Conservation (phyloP, 192 early-diverging fungal species). For the Gaertneriomyces semiglobifer region DNA sequence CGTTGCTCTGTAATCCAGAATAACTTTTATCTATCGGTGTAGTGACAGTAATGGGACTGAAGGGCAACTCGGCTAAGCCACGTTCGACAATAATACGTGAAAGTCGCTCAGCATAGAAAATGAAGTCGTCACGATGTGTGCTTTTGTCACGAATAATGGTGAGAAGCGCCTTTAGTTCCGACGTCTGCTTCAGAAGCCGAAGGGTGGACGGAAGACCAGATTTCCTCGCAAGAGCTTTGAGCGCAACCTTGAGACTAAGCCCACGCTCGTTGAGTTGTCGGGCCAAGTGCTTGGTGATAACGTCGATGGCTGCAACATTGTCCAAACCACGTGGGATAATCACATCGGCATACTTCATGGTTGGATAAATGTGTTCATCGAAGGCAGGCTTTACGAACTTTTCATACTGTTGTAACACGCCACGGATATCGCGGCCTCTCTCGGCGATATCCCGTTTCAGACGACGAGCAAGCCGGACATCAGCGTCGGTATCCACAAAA, state of each 20-base stretch:
- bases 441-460: slow-evolving; percentile 88
- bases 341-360: slow-evolving; percentile 85
- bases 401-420: slow-evolving; percentile 85
- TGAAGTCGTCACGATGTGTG: slow-evolving; percentile 78
- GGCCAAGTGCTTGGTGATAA: slow-evolving; percentile 86
- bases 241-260: slow-evolving; percentile 29
- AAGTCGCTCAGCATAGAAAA: slow-evolving; percentile 88
- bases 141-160: slow-evolving; percentile 74
- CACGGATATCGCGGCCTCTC: slow-evolving; percentile 80
- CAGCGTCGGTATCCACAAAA: slow-evolving; percentile 94
- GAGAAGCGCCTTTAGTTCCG: slow-evolving; percentile 57
- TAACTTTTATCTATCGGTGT: slow-evolving; percentile 63
- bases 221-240: slow-evolving; percentile 16
- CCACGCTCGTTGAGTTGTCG: slow-evolving; percentile 75
- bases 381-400: slow-evolving; percentile 92
- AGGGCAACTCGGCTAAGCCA: slow-evolving; percentile 62
- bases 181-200: slow-evolving; percentile 44
- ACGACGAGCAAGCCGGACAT: slow-evolving; percentile 84
- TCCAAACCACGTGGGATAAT: slow-evolving; percentile 91
- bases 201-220: slow-evolving; percentile 36
- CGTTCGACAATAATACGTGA: slow-evolving; percentile 80
- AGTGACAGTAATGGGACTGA: slow-evolving; percentile 40
- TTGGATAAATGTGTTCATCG: slow-evolving; percentile 88
- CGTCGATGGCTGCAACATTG: slow-evolving; percentile 83
- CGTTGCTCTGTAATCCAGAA: slow-evolving; percentile 51